Evolutionary conservation across 1,284 basidiomycete species (phyloP).

Genomic region (Rhodotorula sp.): DNA sequence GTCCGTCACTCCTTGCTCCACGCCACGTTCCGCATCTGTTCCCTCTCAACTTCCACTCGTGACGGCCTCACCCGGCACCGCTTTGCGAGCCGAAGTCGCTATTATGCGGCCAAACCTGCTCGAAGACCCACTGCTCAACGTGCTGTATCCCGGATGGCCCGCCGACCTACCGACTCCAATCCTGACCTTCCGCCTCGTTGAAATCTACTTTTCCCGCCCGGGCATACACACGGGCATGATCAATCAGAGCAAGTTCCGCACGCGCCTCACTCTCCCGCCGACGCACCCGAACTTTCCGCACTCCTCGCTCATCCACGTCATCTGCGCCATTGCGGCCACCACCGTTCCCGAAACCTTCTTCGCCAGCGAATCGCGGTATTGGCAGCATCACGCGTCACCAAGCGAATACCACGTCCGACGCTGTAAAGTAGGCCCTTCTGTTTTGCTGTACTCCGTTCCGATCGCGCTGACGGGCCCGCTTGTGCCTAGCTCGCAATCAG

Average conservation of each 20-base stretch:
- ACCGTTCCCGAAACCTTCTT: constrained; percentile 65
- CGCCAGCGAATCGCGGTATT: constrained; percentile 36
- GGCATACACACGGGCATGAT: constrained; percentile 48
- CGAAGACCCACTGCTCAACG: constrained; percentile 10
- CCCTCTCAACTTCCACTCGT: too few species aligned
- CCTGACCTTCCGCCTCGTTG: constrained; percentile 36
- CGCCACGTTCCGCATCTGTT: too few species aligned
- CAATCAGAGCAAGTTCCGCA: constrained; percentile 70
- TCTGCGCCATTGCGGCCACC: constrained; percentile 78
- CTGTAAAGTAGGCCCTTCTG: constrained; percentile 64
- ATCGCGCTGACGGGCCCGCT: too few species aligned
- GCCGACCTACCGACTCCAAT: constrained; percentile 30
- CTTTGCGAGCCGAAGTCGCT: too few species aligned
- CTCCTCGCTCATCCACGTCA: constrained; percentile 77
- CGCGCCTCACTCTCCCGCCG: constrained; percentile 70
- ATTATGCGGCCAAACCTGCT: not conserved
- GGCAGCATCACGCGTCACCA: constrained; percentile 47
- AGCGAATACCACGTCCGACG: constrained; percentile 77
- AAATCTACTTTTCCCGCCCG: constrained; percentile 39
- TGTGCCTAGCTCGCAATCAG: constrained; percentile 79
- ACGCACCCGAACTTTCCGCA: constrained; percentile 75
- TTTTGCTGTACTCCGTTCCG: too few species aligned
- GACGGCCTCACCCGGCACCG: too few species aligned
- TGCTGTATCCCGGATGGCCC: constrained; percentile 40
- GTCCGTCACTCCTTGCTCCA: too few species aligned